Conservation (phyloP, 768 basidiomycete genomes). For the Mycena chlorophos region DNA sequence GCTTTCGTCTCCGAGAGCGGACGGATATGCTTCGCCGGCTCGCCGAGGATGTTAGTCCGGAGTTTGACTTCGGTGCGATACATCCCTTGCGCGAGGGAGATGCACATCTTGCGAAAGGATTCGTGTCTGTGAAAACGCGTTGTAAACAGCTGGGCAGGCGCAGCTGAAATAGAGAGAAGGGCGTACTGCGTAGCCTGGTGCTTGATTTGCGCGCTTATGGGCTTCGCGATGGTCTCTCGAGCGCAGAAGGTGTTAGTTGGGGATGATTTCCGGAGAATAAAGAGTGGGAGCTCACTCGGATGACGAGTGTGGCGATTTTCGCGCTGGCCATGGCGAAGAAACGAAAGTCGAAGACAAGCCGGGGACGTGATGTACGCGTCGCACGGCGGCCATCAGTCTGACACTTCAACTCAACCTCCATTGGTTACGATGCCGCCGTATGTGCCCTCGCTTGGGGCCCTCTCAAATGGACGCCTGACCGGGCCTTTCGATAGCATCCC, state of each 20-base stretch:
- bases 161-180: background rate
- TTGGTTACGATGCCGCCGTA: too few relatives aligned
- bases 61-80: conserved; percentile 72
- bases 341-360: background rate
- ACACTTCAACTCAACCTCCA: too few relatives aligned
- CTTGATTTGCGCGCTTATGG: conserved; percentile 69
- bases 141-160: background rate
- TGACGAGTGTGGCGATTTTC: conserved; percentile 72
- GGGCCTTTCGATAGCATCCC: too few relatives aligned
- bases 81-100: conserved; percentile 73
- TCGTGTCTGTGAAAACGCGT: conserved; percentile 53
- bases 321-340: conserved; percentile 72
- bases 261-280: background rate
- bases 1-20: conserved; percentile 79
- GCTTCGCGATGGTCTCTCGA: conserved; percentile 77
- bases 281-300: conserved; percentile 54
- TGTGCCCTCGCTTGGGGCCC: too few relatives aligned
- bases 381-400: background rate
- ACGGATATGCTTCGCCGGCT: conserved; percentile 67
- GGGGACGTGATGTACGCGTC: background rate
- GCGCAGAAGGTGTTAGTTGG: conserved; percentile 1
- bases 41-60: conserved; percentile 75
- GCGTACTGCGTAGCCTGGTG: conserved; percentile 71
- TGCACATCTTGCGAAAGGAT: conserved; percentile 67
- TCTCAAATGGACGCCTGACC: too few relatives aligned